A percentile compares a stretch with the other conserved stretches of the same genome.
phyloP scores from a whole-genome alignment of 345 rosid genomes.

The Hirschfeldia incana region DNA sequence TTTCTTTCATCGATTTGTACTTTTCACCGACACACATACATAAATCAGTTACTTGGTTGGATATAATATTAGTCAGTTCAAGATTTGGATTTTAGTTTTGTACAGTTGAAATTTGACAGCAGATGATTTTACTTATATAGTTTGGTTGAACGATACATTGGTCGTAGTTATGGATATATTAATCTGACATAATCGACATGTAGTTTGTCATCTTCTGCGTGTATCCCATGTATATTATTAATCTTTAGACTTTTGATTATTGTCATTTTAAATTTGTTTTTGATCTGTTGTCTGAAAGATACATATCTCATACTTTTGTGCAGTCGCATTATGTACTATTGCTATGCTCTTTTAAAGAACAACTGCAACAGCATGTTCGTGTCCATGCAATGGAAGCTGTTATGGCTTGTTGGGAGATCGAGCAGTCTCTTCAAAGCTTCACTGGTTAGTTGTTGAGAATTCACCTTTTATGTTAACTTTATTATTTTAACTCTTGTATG shows the following conservation, averaged over 20 bases:
- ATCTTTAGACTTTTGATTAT: not conserved
- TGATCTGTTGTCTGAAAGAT: conserved; percentile 1
- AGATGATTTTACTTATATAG: conserved; percentile 13
- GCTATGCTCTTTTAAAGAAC: conserved; percentile 91
- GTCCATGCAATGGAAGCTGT: conserved; percentile 99
- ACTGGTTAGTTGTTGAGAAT: conserved; percentile 51
- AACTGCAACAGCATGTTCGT: conserved; percentile 94
- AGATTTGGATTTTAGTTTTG: conserved; percentile 6
- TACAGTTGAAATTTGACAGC: conserved; percentile 1
- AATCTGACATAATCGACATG: not conserved
- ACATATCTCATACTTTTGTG: conserved; percentile 10
- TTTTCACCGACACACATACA: conserved; percentile 30
- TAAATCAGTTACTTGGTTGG: not conserved
- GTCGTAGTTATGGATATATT: conserved; percentile 7
- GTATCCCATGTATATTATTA: not conserved
- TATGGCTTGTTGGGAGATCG: conserved; percentile 99
- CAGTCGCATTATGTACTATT: conserved; percentile 90
- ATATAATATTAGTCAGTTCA: not conserved
- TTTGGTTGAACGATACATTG: conserved; percentile 6
- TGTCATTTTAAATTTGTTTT: not conserved
- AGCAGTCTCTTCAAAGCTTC: conserved; percentile 90
- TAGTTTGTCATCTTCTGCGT: conserved; percentile 4
- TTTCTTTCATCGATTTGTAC: conserved; percentile 4
- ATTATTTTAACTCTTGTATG: not conserved
- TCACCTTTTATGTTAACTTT: not conserved